A percentile compares a stretch with the other conserved stretches of the same genome.
Conservation (phyloP, 192 early-diverging fungal genomes). For the Backusella mclennaniae region DNA sequence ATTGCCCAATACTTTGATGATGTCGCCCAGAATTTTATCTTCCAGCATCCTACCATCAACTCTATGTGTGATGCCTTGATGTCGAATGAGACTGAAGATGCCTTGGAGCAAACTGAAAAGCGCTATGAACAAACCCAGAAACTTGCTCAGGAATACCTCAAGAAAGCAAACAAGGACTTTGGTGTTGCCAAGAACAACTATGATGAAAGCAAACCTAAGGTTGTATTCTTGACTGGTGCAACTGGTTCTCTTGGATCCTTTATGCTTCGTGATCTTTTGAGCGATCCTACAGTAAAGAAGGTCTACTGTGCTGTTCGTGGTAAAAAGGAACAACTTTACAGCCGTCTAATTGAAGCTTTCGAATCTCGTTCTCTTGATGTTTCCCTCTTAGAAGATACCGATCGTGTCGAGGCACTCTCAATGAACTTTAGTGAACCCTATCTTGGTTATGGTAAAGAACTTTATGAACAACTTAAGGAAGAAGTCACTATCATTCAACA, state of each 20-base stretch:
- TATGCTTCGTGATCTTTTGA: constrained; percentile 24
- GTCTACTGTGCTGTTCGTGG: constrained; percentile 35
- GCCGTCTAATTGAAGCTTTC: constrained; percentile 22
- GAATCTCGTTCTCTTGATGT: constrained; percentile 24
- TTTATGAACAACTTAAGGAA: constrained; percentile 20
- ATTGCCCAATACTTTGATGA: constrained; percentile 4
- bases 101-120: not conserved
- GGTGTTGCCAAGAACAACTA: not conserved
- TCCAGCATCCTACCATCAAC: constrained; percentile 21
- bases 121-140: constrained; percentile 10
- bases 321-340: not conserved
- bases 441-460: constrained; percentile 23
- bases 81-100: not conserved
- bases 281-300: constrained; percentile 18
- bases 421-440: constrained; percentile 20
- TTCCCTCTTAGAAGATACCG: constrained; percentile 2
- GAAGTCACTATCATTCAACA: constrained; percentile 36
- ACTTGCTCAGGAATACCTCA: constrained; percentile 14
- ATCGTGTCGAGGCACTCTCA: constrained; percentile 7
- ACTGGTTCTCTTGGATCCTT: constrained; percentile 37
- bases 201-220: constrained; percentile 2
- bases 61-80: constrained; percentile 9
- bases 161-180: constrained; percentile 15
- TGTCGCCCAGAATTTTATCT: constrained; percentile 31
- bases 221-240: constrained; percentile 34